A percentile compares a stretch with the other conserved stretches of the same genome.
Evolutionary conservation across 129 eudicot genomes (phyloP).

Genomic region (Erigeron canadensis): DNA sequence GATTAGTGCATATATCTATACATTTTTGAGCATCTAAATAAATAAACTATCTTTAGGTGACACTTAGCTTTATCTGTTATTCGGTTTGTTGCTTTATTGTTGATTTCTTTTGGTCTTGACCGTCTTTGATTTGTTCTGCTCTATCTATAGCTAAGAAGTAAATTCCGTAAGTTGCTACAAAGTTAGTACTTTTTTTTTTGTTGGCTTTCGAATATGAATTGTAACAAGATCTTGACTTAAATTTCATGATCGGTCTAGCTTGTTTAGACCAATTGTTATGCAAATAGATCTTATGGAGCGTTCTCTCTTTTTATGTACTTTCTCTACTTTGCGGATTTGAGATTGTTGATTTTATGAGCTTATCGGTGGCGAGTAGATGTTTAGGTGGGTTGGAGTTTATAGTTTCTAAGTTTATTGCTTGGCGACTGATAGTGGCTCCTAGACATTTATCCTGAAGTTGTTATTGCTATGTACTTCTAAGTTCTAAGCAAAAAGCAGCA

Average conservation of each 20-base stretch:
- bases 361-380: conserved; percentile 5
- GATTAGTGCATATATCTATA: background rate
- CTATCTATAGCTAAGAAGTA: background rate
- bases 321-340: no score
- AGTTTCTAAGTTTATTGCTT: background rate
- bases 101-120: no score
- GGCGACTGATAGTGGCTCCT: background rate
- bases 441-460: background rate
- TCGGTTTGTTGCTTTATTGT: no score
- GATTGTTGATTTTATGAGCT: background rate
- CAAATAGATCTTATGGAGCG: background rate
- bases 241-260: background rate
- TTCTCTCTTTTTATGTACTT: no score
- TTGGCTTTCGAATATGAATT: background rate
- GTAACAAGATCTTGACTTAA: background rate
- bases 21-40: background rate
- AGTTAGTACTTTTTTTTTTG: background rate
- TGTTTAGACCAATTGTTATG: background rate
- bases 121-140: background rate
- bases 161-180: background rate
- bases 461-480: background rate
- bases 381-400: background rate
- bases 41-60: background rate
- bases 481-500: no score
- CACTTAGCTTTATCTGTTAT: no score